These are phyloP conservation scores for Cystobasidiaceae sp. DNA, from an alignment of 1,284 basidiomycete genomes.

Conservation along the genomic window DNA sequence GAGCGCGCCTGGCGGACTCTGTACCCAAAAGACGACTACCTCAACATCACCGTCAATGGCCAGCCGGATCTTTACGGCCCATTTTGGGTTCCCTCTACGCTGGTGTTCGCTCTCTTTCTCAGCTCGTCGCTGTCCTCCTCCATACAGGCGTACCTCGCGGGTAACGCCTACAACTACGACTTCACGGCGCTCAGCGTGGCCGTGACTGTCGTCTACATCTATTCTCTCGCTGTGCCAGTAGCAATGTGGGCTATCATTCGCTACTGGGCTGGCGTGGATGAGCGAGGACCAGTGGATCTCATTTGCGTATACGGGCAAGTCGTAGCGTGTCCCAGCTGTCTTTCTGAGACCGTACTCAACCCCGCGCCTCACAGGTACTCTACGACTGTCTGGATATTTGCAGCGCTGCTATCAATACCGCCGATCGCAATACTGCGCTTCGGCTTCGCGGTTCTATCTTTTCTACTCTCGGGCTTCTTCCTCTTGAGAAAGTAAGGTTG, in stretches of 20 bases:
- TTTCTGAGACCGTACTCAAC: no score
- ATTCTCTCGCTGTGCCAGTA: conserved; percentile 72
- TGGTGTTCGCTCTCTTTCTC: conserved; percentile 83
- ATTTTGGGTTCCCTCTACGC: conserved; percentile 90
- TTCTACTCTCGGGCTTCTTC: conserved; percentile 68
- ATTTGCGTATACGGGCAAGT: conserved; percentile 52
- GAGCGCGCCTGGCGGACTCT: conserved; percentile 49
- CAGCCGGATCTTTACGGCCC: conserved; percentile 59
- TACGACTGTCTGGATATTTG: conserved; percentile 29
- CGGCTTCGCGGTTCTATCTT: conserved; percentile 51
- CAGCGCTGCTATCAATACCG: conserved; percentile 39
- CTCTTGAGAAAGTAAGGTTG: conserved; percentile 50
- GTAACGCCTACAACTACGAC: conserved; percentile 65
- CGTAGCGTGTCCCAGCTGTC: no score
- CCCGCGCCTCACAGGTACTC: conserved; percentile 39
- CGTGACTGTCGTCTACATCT: conserved; percentile 74
- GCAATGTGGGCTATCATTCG: conserved; percentile 71
- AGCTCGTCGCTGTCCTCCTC: conserved; percentile 82
- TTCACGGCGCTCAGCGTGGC: conserved; percentile 77
- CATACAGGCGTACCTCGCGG: conserved; percentile 70
- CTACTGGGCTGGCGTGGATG: conserved; percentile 69
- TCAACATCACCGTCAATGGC: conserved; percentile 49
- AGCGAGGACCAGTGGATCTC: conserved; percentile 74
- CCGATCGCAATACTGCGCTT: conserved; percentile 35
- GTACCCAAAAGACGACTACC: conserved; percentile 50